phyloP scores from a whole-genome alignment of 75 land plant species.

The Sequoiadendron giganteum region DNA sequence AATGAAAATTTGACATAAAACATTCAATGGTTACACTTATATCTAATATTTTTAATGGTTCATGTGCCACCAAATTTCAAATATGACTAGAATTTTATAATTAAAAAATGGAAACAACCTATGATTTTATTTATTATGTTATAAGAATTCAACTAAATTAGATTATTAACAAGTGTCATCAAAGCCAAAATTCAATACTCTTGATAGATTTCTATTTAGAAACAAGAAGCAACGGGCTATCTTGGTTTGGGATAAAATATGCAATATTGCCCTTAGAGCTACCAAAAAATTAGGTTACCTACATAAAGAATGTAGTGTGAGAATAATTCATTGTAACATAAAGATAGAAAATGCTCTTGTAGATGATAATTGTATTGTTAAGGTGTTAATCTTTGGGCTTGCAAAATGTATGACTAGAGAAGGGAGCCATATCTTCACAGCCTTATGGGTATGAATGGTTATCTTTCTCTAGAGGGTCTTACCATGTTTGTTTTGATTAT shows the following conservation, averaged over 20 bases:
- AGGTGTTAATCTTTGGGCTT: constrained; percentile 70
- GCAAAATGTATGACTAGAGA: constrained; percentile 60
- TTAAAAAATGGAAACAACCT: no score
- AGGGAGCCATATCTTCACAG: constrained; percentile 58
- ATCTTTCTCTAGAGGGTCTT: constrained; percentile 75
- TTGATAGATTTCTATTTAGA: constrained; percentile 53
- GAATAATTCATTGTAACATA: constrained; percentile 68
- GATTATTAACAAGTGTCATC: no score
- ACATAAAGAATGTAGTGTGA: constrained; percentile 56
- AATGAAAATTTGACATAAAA: no score
- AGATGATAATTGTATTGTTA: constrained; percentile 50
- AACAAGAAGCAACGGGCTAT: constrained; percentile 6
- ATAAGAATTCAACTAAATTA: no score
- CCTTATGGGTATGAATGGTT: constrained; percentile 68
- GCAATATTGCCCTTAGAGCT: constrained; percentile 57
- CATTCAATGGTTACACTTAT: no score
- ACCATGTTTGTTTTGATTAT: no score
- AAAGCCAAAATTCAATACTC: no score
- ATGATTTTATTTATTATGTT: no score
- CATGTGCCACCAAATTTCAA: no score
- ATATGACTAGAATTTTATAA: no score
- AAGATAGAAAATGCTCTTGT: constrained; percentile 71
- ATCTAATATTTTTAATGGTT: no score
- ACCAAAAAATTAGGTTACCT: constrained; percentile 67
- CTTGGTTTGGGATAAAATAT: no score